phyloP scores from a whole-genome alignment of 2,329 filamentous ascomycete species.

The Dothistroma pini region DNA sequence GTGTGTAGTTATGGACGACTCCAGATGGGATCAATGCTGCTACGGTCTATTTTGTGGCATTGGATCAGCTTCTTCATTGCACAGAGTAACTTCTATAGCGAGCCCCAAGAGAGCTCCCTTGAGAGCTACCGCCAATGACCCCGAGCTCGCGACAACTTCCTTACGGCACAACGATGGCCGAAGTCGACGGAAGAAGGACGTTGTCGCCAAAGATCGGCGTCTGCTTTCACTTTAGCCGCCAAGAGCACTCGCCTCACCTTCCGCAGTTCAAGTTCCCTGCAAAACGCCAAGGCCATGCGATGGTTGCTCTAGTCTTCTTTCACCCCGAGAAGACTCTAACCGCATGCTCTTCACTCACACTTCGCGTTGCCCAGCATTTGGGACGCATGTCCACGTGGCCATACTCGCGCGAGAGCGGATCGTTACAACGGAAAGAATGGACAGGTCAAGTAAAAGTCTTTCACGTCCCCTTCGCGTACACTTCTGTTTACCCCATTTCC shows the following conservation, averaged over 20 bases:
- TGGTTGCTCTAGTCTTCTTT: conserved; percentile 4
- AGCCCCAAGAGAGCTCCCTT: neutral
- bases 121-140: neutral
- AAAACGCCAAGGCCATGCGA: neutral
- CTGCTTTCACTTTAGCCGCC: neutral
- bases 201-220: neutral
- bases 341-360: conserved; percentile 3
- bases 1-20: no score
- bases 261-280: neutral
- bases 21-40: no score
- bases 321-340: conserved; percentile 7
- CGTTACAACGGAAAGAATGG: conserved; percentile 1
- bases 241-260: neutral
- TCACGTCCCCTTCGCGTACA: neutral
- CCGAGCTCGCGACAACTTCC: neutral
- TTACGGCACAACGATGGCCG: neutral
- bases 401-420: conserved; percentile 1
- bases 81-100: neutral
- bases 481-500: neutral
- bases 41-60: no score
- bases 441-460: conserved; percentile 4
- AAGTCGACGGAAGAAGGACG: neutral
- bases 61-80: neutral
- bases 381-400: neutral
- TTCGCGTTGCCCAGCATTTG: neutral